Percentiles rank a stretch among this genome's conserved stretches.
These are phyloP conservation scores for Zea luxurians DNA, from an alignment of 176 grass and related monocot genomes.

Conservation along the genomic window DNA sequence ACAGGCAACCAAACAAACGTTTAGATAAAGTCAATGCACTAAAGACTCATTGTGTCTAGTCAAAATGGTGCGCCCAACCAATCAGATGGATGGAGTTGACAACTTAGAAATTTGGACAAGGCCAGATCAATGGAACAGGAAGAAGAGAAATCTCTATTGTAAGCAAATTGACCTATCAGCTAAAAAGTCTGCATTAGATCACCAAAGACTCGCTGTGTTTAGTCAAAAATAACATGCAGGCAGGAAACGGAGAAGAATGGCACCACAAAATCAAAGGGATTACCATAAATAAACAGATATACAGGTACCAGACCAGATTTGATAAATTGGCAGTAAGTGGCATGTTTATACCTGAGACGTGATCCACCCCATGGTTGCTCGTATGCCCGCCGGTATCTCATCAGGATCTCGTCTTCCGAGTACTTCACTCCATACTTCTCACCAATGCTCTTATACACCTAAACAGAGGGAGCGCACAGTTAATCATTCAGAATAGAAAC, in stretches of 20 bases:
- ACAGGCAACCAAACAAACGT: too few relatives aligned
- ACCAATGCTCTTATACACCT: conserved; percentile 79
- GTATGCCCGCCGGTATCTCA: conserved; percentile 69
- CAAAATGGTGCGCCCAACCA: too few relatives aligned
- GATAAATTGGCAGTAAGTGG: not conserved
- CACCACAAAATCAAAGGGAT: not conserved
- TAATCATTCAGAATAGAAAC: not conserved
- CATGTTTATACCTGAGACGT: conserved; percentile 55
- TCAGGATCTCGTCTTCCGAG: conserved; percentile 71
- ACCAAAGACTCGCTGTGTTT: not conserved
- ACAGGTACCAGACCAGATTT: not conserved
- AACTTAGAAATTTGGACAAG: not conserved
- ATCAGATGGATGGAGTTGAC: too few relatives aligned
- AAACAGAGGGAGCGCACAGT: not conserved
- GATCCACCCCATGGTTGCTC: conserved; percentile 82
- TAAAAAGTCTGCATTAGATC: not conserved
- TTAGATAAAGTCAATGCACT: too few relatives aligned
- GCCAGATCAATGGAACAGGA: not conserved
- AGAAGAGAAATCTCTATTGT: not conserved
- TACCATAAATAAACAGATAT: not conserved
- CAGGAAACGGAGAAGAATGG: not conserved
- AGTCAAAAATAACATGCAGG: not conserved
- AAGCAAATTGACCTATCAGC: not conserved
- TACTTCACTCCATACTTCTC: conserved; percentile 81
- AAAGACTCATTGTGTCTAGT: too few relatives aligned